Conservation (phyloP, 192 early-diverging fungal species). For the Diversispora epigaea region DNA sequence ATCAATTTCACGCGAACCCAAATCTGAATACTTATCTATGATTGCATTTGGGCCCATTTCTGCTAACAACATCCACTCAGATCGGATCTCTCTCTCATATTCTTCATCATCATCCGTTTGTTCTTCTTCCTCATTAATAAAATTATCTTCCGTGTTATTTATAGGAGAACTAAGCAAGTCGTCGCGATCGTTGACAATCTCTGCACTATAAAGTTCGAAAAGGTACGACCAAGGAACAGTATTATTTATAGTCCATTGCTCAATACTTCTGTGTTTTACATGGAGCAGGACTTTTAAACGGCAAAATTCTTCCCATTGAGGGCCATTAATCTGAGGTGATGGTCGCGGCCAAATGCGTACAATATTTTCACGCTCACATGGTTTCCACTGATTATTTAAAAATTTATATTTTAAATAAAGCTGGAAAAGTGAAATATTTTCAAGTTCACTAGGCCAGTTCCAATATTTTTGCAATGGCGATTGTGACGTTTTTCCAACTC, state of each 20-base stretch:
- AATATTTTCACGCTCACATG: not conserved
- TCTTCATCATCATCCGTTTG: not conserved
- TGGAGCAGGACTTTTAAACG: slow-evolving; percentile 3
- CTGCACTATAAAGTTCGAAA: not conserved
- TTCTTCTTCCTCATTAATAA: not conserved
- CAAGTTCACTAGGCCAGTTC: slow-evolving; percentile 8
- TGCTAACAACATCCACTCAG: not conserved
- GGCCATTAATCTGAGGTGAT: too few relatives aligned
- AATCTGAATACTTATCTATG: not conserved
- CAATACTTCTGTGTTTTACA: not conserved
- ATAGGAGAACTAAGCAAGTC: slow-evolving; percentile 7
- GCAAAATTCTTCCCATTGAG: not conserved
- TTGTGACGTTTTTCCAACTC: not conserved
- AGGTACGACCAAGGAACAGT: not conserved
- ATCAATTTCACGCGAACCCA: not conserved
- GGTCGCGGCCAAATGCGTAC: not conserved
- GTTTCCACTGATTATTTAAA: not conserved
- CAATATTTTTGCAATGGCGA: not conserved
- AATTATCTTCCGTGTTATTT: not conserved
- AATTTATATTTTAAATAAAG: slow-evolving; percentile 8
- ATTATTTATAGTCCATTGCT: not conserved
- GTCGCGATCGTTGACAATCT: not conserved
- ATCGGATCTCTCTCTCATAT: not conserved
- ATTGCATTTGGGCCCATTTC: not conserved
- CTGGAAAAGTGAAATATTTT: slow-evolving; percentile 6